A percentile compares a stretch with the other conserved stretches of the same genome.
Evolutionary conservation across 139 green algal species (phyloP).

Genomic region (Volvox africanus): DNA sequence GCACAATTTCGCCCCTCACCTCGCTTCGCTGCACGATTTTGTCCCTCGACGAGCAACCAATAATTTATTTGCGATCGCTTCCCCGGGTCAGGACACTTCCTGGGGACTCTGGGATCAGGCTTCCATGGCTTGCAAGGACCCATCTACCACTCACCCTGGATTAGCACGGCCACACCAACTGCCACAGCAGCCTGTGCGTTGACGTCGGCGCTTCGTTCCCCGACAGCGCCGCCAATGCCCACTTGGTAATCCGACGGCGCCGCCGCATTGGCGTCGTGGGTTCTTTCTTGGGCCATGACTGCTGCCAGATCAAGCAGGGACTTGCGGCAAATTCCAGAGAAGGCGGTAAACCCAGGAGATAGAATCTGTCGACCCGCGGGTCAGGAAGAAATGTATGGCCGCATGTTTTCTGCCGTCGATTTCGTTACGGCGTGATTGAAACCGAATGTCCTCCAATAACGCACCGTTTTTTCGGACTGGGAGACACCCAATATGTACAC

Average conservation of each 20-base stretch:
- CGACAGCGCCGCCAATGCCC: neutral
- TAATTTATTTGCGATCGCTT: too few relatives aligned
- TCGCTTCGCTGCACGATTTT: too few relatives aligned
- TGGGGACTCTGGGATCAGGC: too few relatives aligned
- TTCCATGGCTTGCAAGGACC: too few relatives aligned
- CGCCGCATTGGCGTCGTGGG: neutral
- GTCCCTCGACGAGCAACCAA: too few relatives aligned
- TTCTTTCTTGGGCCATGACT: neutral
- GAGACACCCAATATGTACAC: too few relatives aligned
- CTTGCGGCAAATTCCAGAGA: conserved; percentile 9
- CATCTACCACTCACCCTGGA: neutral
- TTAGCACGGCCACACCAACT: neutral
- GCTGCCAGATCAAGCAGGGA: conserved; percentile 38
- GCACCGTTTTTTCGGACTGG: too few relatives aligned
- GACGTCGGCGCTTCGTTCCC: neutral
- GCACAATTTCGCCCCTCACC: too few relatives aligned
- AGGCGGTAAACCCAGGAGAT: neutral
- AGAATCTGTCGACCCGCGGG: conserved; percentile 14
- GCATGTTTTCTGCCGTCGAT: too few relatives aligned
- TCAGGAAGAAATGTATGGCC: neutral
- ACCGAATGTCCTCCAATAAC: too few relatives aligned
- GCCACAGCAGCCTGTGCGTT: neutral
- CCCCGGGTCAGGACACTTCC: too few relatives aligned
- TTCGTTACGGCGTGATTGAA: too few relatives aligned
- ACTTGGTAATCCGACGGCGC: neutral